Evolutionary conservation across 2,329 filamentous ascomycete species (phyloP).

Genomic region (Fusarium sp.): DNA sequence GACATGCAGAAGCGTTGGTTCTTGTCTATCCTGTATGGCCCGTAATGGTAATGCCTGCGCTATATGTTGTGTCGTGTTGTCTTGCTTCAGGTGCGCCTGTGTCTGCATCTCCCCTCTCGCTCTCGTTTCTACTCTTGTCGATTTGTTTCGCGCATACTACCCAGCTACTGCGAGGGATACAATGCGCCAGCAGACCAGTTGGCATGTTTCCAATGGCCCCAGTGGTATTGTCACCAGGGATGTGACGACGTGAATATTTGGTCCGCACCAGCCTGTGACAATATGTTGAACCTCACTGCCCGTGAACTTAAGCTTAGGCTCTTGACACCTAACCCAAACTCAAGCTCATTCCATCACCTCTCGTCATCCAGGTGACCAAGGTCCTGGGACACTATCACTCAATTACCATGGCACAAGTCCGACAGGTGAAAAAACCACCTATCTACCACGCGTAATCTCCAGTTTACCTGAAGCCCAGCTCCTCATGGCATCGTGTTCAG

Average conservation of each 20-base stretch:
- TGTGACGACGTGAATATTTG: neutral
- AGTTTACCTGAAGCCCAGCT: neutral
- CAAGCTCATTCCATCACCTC: conserved; percentile 8
- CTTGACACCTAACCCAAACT: conserved; percentile 11
- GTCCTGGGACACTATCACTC: conserved; percentile 16
- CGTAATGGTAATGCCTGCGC: conserved; percentile 11
- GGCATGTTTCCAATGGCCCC: conserved; percentile 18
- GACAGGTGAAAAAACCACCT: conserved; percentile 17
- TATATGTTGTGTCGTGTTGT: conserved; percentile 21
- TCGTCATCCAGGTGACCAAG: conserved; percentile 19
- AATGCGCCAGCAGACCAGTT: conserved; percentile 33
- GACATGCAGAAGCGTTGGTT: conserved; percentile 40
- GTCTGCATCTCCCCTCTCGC: conserved; percentile 1
- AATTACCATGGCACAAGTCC: conserved; percentile 19
- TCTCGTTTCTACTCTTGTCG: conserved; percentile 20
- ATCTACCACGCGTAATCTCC: conserved; percentile 27
- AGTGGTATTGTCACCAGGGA: conserved; percentile 3
- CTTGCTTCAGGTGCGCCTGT: conserved; percentile 17
- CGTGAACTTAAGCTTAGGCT: conserved; percentile 15
- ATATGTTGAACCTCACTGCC: neutral
- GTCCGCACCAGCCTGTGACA: neutral
- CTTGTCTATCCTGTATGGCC: neutral
- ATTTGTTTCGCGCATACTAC: conserved; percentile 31
- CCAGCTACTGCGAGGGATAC: conserved; percentile 42
- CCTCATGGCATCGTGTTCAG: conserved; percentile 26